A percentile compares a stretch with the other conserved stretches of the same genome.
These are phyloP conservation scores for Cordia subcordata DNA, from an alignment of 257 asterid genomes.

Conservation along the genomic window DNA sequence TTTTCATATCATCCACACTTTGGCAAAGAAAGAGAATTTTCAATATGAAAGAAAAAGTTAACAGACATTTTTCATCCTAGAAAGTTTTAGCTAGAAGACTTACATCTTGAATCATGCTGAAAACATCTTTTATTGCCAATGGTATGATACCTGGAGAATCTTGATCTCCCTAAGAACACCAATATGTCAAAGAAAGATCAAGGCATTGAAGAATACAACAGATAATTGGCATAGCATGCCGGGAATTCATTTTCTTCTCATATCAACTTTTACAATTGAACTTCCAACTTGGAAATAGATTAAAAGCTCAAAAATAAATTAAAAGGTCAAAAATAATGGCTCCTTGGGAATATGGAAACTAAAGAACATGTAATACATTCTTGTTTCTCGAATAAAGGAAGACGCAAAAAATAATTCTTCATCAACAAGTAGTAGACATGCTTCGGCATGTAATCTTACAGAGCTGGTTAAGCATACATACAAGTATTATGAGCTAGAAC, in stretches of 20 bases:
- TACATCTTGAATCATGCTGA: conserved; percentile 98
- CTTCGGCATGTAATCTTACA: background rate
- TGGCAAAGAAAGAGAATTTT: background rate
- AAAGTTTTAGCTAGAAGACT: conserved; percentile 25
- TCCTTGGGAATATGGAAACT: background rate
- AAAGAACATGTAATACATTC: background rate
- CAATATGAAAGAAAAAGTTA: conserved; percentile 3
- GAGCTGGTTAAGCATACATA: background rate
- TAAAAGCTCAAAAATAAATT: no score
- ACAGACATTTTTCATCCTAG: conserved; percentile 7
- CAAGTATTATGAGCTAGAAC: background rate
- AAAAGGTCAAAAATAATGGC: no score
- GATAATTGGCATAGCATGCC: background rate
- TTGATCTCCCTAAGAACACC: conserved; percentile 80
- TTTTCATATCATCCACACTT: conserved; percentile 1
- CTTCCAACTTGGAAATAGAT: background rate
- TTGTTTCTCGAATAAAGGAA: background rate
- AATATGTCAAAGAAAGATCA: conserved; percentile 13
- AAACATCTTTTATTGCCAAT: conserved; percentile 93
- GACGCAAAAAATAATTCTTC: background rate
- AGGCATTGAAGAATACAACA: conserved; percentile 20
- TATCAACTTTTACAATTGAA: background rate
- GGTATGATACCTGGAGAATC: conserved; percentile 90
- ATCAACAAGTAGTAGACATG: background rate
- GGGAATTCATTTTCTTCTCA: background rate